phyloP scores from a whole-genome alignment of 139 green algal species.

The Auxenochlorella pyrenoidosa region DNA sequence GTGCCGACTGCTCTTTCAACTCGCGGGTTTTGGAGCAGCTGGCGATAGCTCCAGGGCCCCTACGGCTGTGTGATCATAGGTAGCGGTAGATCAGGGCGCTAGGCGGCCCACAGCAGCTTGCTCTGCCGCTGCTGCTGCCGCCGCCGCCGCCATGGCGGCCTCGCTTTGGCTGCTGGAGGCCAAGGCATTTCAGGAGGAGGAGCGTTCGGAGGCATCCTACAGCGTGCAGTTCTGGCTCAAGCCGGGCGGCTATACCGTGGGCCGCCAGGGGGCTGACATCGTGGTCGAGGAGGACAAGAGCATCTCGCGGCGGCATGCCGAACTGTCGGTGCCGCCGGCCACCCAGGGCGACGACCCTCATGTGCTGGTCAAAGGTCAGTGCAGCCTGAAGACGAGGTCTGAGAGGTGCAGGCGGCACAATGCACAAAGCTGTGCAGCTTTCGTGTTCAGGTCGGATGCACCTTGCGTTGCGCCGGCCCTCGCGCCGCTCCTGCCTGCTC shows the following conservation, averaged over 20 bases:
- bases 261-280: neutral
- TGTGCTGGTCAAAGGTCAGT: slow-evolving; percentile 7
- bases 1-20: too few species aligned
- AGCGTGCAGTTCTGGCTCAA: slow-evolving; percentile 15
- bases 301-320: slow-evolving; percentile 11
- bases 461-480: neutral
- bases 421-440: too few species aligned
- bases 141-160: neutral
- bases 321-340: neutral
- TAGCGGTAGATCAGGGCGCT: too few species aligned
- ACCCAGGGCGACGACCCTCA: neutral
- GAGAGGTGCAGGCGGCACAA: too few species aligned
- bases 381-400: too few species aligned
- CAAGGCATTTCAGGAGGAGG: neutral
- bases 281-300: slow-evolving; percentile 8
- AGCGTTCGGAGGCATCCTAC: neutral
- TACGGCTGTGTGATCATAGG: too few species aligned
- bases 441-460: too few species aligned
- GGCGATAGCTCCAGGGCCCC: neutral
- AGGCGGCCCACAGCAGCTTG: neutral
- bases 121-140: neutral
- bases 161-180: slow-evolving; percentile 16
- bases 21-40: too few species aligned
- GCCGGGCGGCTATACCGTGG: neutral
- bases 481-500: neutral